Conservation (phyloP, 1,284 basidiomycete genomes). For the Earliella scabrosa region DNA sequence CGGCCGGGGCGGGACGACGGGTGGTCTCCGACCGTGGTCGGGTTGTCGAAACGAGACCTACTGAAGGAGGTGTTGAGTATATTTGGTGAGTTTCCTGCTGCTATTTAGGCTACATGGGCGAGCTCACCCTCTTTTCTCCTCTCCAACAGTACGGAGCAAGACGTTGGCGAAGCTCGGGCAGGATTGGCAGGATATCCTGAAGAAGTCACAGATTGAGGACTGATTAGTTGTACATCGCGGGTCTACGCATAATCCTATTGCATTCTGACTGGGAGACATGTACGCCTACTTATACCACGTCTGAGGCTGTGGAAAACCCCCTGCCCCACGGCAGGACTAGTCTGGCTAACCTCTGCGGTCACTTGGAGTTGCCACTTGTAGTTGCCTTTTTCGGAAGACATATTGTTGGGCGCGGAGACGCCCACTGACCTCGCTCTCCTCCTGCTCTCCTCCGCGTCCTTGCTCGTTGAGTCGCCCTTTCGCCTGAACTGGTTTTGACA, state of each 20-base stretch:
- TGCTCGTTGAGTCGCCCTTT: not conserved
- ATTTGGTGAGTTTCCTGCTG: constrained; percentile 57
- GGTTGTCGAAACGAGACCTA: constrained; percentile 78
- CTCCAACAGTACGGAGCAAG: constrained; percentile 64
- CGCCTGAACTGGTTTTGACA: constrained; percentile 1
- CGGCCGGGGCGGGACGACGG: constrained; percentile 62
- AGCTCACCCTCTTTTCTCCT: too few species aligned
- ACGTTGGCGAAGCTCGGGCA: constrained; percentile 70
- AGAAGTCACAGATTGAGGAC: constrained; percentile 54
- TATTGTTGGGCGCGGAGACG: too few species aligned
- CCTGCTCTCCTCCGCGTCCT: too few species aligned
- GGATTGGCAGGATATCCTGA: constrained; percentile 81
- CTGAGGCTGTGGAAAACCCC: too few species aligned
- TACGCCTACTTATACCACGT: too few species aligned
- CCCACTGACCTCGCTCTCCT: too few species aligned
- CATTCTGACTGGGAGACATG: not conserved
- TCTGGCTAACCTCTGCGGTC: too few species aligned
- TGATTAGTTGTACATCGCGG: too few species aligned
- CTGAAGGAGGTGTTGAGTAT: constrained; percentile 77
- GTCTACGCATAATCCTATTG: not conserved
- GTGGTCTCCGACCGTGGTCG: constrained; percentile 72
- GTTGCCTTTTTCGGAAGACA: not conserved
- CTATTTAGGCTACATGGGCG: not conserved
- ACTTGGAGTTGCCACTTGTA: not conserved
- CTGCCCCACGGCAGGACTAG: too few species aligned